Evolutionary conservation across 129 eudicot genomes (phyloP), one percentile per base, ranked within the genome.

Genomic region (Logfia minima): DNA sequence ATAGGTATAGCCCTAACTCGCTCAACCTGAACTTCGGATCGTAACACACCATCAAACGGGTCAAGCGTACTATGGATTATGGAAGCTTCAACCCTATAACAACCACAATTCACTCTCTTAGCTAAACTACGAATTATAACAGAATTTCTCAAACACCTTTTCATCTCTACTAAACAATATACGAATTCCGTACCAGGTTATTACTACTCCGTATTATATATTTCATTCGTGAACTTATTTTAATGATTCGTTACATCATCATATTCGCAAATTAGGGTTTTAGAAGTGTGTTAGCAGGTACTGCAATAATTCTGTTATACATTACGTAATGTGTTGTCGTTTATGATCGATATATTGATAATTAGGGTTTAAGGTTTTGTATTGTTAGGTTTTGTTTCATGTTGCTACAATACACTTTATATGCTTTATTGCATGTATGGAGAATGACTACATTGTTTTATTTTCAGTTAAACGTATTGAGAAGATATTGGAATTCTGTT

Each of bases 221-320:
- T 48, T 48, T 48, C 18, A 13, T 48, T 48, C 55, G 17, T 11
- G 16, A 45, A 45, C 53, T 56, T 37, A 62, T 5, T n/a, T 8
- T 41, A 19, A 19, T 22, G 35, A 58, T 52, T 78, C 65, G 37
- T 60, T 60, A 70, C 55, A 60, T 7, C 4, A 9, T 52, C 23
- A 8, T 70, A 7, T 71, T 71, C 71, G 39, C 62, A 71, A 71
- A 37, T 61, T 78, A 78, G 82, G 76, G 83, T 72, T 79, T 79
- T 72, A 72, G 78, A 52, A 63, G 77, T 70, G 82, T 61, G 41
- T 70, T 41, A 60, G 53, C n/a, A 28, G 63, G 60, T 41, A 58
- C 35, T 14, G n/a, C 77, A 37, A 19, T 29, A 14, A 21, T 59
- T 58, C 29, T 13, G 62, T 11, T 58, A 23, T 10, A 0, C 2